phyloP scores from a whole-genome alignment of 2,329 filamentous ascomycete species.

The Botryosphaeria dothidea region DNA sequence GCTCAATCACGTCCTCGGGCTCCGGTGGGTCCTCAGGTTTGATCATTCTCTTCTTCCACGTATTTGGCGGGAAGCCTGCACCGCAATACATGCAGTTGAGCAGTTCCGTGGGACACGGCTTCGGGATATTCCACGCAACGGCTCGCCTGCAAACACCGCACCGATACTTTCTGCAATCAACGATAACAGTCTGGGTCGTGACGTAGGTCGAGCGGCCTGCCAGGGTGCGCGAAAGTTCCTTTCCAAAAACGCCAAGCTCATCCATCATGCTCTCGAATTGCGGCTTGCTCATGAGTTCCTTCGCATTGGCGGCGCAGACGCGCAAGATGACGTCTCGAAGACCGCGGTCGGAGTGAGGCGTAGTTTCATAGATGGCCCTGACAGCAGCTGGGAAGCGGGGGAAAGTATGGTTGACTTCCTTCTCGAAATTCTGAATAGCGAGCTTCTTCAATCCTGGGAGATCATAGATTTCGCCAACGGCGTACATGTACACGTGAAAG shows the following conservation, averaged over 20 bases:
- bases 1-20: neutral
- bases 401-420: neutral
- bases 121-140: slow-evolving; percentile 9
- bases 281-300: neutral
- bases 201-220: neutral
- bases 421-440: slow-evolving; percentile 8
- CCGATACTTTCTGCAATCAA: slow-evolving; percentile 7
- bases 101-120: slow-evolving; percentile 2
- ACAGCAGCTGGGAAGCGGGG: slow-evolving; percentile 36
- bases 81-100: slow-evolving; percentile 15
- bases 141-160: slow-evolving; percentile 9
- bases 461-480: slow-evolving; percentile 16
- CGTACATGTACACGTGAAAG: slow-evolving; percentile 19
- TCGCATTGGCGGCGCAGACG: slow-evolving; percentile 3
- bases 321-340: slow-evolving; percentile 39
- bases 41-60: slow-evolving; percentile 6
- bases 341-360: slow-evolving; percentile 41
- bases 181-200: neutral
- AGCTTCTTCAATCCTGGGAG: neutral
- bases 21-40: neutral
- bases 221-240: neutral
- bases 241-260: slow-evolving; percentile 15
- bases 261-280: slow-evolving; percentile 15
- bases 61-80: neutral
- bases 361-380: slow-evolving; percentile 41